These are phyloP conservation scores for Eugenia klotzschiana DNA, from an alignment of 441 rosid species.

Conservation along the genomic window DNA sequence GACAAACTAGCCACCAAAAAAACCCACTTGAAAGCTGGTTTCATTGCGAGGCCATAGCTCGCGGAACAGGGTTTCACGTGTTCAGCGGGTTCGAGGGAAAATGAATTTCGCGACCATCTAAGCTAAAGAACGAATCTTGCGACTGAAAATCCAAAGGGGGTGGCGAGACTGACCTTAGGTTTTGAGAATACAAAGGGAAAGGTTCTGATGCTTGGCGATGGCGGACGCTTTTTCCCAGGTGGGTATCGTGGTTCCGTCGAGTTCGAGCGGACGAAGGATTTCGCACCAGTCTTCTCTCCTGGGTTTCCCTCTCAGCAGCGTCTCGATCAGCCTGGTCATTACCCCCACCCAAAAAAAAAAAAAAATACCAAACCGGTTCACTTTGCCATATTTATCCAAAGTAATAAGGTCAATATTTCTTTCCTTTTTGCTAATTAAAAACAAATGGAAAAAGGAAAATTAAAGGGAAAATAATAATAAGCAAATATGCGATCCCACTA, in stretches of 20 bases:
- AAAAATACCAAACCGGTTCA: too few relatives aligned
- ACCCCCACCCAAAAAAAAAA: background rate
- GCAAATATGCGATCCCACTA: too few relatives aligned
- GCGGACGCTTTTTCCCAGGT: background rate
- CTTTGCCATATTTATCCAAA: background rate
- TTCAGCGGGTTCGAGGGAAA: background rate
- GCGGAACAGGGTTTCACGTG: background rate
- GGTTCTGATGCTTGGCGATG: background rate
- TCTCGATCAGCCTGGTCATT: too few relatives aligned
- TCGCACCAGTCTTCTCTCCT: accelerated
- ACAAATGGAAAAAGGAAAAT: background rate
- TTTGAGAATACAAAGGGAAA: background rate
- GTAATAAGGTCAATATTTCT: background rate
- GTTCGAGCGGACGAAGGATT: background rate
- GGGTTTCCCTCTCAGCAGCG: background rate
- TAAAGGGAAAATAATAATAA: background rate
- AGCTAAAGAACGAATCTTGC: background rate
- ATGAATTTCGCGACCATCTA: background rate
- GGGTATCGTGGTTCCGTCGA: background rate
- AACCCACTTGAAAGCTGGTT: background rate
- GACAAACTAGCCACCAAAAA: background rate
- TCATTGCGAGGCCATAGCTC: background rate
- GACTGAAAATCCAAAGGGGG: background rate
- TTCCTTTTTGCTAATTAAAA: background rate
- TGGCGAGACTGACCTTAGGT: background rate